These are phyloP conservation scores for Xylogone sp. DNA, from an alignment of 2,329 filamentous ascomycete genomes.

Conservation along the genomic window DNA sequence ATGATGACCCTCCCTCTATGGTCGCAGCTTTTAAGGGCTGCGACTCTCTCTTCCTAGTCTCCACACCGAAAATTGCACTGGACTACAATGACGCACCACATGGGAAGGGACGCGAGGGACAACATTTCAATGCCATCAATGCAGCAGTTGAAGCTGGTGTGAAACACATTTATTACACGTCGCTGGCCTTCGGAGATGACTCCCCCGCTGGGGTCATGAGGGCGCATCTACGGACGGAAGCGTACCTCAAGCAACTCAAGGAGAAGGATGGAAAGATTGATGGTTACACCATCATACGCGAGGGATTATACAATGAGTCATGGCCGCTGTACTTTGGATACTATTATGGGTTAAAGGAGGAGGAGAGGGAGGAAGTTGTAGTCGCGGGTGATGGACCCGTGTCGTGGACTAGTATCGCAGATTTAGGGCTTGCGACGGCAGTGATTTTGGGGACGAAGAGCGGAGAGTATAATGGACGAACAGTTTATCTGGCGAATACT, in stretches of 20 bases:
- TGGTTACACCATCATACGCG: constrained; percentile 19
- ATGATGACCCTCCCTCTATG: constrained; percentile 8
- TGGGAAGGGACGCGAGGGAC: constrained; percentile 13
- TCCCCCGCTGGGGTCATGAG: constrained; percentile 16
- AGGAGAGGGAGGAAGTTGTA: constrained; percentile 17
- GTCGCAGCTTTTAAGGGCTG: constrained; percentile 8
- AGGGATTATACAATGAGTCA: constrained; percentile 23
- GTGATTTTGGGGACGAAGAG: constrained; percentile 11
- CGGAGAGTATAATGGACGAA: constrained; percentile 13
- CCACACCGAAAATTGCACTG: constrained; percentile 19
- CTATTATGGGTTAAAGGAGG: constrained; percentile 9
- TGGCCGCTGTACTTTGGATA: constrained; percentile 24
- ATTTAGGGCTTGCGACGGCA: constrained; percentile 18
- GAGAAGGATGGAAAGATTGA: constrained; percentile 5
- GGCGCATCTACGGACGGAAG: constrained; percentile 17
- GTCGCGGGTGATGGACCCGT: constrained; percentile 12
- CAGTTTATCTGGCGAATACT: constrained; percentile 13
- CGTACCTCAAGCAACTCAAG: constrained; percentile 12
- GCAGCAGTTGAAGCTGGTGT: constrained; percentile 28
- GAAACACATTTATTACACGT: constrained; percentile 30
- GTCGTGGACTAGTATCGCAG: constrained; percentile 2
- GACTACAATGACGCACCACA: constrained; percentile 39
- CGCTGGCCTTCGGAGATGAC: constrained; percentile 19
- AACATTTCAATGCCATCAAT: constrained; percentile 20
- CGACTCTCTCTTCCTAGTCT: constrained; percentile 31